Evolutionary conservation across 345 rosid genomes (phyloP).

Genomic region (Arabis hirsuta): DNA sequence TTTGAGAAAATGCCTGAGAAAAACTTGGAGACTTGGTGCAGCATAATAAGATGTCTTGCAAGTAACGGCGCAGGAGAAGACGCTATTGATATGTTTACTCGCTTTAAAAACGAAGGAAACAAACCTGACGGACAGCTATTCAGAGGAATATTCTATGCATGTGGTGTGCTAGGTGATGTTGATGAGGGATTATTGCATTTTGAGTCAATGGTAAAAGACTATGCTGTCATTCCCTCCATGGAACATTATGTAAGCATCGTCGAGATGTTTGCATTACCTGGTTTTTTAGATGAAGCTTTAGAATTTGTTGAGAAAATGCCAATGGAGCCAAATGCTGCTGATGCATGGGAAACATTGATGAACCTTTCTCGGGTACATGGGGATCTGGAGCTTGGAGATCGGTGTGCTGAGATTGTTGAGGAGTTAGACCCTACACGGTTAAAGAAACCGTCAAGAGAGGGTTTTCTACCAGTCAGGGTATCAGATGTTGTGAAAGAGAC

Average conservation of each 20-base stretch:
- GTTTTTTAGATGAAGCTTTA: conserved; percentile 76
- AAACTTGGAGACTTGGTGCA: conserved; percentile 65
- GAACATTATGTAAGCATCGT: conserved; percentile 67
- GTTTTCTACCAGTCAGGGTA: conserved; percentile 61
- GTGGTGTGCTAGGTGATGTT: conserved; percentile 67
- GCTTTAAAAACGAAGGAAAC: conserved; percentile 65
- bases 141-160: conserved; percentile 62
- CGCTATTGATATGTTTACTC: conserved; percentile 68
- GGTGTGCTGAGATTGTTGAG: conserved; percentile 68
- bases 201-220: conserved; percentile 66
- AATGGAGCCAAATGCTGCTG: conserved; percentile 55
- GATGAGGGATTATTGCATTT: conserved; percentile 80
- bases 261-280: conserved; percentile 69
- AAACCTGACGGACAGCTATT: conserved; percentile 63
- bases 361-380: conserved; percentile 75
- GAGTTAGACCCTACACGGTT: conserved; percentile 63
- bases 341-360: conserved; percentile 85
- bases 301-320: conserved; percentile 76
- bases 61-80: conserved; percentile 81
- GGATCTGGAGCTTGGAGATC: conserved; percentile 73
- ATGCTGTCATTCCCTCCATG: conserved; percentile 62
- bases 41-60: conserved; percentile 69
- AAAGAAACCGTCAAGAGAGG: conserved; percentile 63
- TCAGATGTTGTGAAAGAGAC: conserved; percentile 54
- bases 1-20: conserved; percentile 61